phyloP scores from a whole-genome alignment of 257 asterid genomes.

The Apocynum venetum region DNA sequence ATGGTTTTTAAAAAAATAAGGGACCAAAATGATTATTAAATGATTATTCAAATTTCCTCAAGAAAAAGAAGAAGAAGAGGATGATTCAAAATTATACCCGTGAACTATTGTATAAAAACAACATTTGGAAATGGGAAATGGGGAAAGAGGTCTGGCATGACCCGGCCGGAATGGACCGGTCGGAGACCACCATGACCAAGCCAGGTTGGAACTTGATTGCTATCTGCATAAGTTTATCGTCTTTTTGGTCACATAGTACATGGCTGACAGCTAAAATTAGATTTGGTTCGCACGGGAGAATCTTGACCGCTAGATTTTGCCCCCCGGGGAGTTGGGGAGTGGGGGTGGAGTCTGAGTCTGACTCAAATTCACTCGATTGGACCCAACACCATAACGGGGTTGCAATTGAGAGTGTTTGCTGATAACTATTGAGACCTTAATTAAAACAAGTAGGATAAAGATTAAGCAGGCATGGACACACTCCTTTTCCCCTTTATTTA shows the following conservation, averaged over 20 bases:
- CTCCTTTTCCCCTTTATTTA: not conserved
- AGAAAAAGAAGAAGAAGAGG: no score
- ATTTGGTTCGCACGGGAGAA: constrained; percentile 44
- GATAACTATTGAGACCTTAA: constrained; percentile 5
- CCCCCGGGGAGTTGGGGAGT: not conserved
- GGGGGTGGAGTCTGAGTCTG: not conserved
- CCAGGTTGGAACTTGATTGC: constrained; percentile 45
- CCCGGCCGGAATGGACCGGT: constrained; percentile 44
- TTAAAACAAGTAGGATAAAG: not conserved
- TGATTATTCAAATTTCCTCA: no score
- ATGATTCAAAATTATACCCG: not conserved
- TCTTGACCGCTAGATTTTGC: constrained; percentile 16
- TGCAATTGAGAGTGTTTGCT: constrained; percentile 14
- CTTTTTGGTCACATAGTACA: constrained; percentile 26
- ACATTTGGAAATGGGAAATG: constrained; percentile 11
- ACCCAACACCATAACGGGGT: constrained; percentile 9
- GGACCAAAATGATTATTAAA: no score
- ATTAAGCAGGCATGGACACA: constrained; percentile 1
- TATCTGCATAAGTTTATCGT: constrained; percentile 27
- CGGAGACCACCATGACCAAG: constrained; percentile 49
- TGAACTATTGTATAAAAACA: not conserved
- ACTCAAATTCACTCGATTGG: not conserved
- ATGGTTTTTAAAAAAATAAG: no score
- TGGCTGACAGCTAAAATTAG: constrained; percentile 37
- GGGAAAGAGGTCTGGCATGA: constrained; percentile 18